Percentiles rank a stretch among this genome's conserved stretches.
These are phyloP conservation scores for Fomes fomentarius DNA, from an alignment of 1,284 basidiomycete species.

Conservation along the genomic window DNA sequence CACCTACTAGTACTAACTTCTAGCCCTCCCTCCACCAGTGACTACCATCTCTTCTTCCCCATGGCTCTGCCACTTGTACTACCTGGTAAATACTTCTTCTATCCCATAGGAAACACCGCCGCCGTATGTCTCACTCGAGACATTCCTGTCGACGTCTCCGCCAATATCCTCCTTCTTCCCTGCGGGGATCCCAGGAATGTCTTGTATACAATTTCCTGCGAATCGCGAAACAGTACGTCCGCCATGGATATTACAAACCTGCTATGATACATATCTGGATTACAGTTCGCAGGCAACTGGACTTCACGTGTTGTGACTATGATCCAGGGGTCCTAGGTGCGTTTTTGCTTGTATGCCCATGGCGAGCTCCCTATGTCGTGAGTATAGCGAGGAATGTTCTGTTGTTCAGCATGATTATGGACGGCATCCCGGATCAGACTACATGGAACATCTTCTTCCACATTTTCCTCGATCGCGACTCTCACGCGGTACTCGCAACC, in stretches of 20 bases:
- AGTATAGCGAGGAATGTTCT: constrained; percentile 44
- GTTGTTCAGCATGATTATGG: constrained; percentile 39
- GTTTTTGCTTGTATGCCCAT: constrained; percentile 1
- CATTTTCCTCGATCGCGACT: constrained; percentile 47
- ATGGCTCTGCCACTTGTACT: constrained; percentile 31
- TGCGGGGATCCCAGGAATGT: constrained; percentile 63
- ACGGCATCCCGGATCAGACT: constrained; percentile 24
- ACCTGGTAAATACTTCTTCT: constrained; percentile 52
- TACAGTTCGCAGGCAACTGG: constrained; percentile 42
- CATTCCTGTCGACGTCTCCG: constrained; percentile 47
- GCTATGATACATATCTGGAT: background rate
- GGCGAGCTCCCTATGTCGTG: background rate
- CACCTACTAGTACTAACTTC: no score
- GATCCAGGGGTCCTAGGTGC: constrained; percentile 60
- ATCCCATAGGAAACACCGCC: constrained; percentile 59
- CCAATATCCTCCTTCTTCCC: constrained; percentile 52
- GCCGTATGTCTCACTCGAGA: constrained; percentile 51
- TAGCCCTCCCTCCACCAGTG: no score
- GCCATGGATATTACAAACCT: background rate
- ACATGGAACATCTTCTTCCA: constrained; percentile 66
- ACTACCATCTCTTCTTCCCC: background rate
- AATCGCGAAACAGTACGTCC: background rate
- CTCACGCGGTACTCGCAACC: constrained; percentile 39
- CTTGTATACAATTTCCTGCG: constrained; percentile 47
- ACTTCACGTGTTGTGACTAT: constrained; percentile 63